A percentile compares a stretch with the other conserved stretches of the same genome.
phyloP scores from a whole-genome alignment of 2,329 filamentous ascomycete genomes.

The Beauveria sp. region DNA sequence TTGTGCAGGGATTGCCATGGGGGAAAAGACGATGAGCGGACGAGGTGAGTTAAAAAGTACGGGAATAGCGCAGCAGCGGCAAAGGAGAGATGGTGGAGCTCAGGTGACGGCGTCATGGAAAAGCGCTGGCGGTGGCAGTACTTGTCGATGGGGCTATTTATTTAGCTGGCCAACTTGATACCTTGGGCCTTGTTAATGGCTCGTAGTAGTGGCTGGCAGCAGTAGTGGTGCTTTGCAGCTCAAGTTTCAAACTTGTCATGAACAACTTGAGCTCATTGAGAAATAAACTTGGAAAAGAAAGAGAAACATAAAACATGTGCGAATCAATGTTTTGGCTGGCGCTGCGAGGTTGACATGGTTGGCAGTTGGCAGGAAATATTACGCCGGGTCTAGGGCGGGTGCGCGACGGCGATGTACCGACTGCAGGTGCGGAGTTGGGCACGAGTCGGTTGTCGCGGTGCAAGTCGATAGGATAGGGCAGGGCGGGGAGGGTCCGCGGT shows the following conservation, averaged over 20 bases:
- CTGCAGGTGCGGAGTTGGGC: not conserved
- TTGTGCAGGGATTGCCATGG: slow-evolving; percentile 13
- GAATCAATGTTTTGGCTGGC: no score
- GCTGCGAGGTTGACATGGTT: not conserved
- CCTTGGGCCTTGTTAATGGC: no score
- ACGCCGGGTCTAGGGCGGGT: not conserved
- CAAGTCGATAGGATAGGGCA: not conserved
- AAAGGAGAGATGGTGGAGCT: not conserved
- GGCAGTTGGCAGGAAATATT: not conserved
- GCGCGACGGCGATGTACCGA: not conserved
- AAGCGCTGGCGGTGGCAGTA: not conserved
- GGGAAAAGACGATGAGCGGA: not conserved
- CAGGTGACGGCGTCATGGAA: slow-evolving; percentile 1
- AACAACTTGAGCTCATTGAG: no score
- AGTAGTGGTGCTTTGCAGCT: no score
- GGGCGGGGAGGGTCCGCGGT: not conserved
- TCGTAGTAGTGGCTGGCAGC: no score
- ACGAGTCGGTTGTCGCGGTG: slow-evolving; percentile 1
- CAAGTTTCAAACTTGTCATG: no score
- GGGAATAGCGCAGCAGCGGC: not conserved
- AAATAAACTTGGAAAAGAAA: no score
- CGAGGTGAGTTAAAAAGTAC: not conserved
- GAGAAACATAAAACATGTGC: no score
- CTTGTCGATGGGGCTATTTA: no score
- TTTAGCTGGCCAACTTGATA: no score